phyloP scores from a whole-genome alignment of 176 grass and related monocot genomes.

The Rhynchospora tenuis region DNA sequence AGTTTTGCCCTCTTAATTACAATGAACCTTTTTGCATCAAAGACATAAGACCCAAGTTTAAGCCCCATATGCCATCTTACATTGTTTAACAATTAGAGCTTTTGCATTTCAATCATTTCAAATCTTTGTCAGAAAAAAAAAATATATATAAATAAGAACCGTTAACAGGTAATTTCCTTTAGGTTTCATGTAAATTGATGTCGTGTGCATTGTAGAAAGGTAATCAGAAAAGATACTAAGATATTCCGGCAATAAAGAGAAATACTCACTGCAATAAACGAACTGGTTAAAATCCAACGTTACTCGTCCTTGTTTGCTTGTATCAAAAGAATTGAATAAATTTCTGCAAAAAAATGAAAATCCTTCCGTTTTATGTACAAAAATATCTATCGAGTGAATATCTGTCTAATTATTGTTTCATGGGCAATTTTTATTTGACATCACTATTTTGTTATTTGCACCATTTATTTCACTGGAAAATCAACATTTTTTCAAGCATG shows the following conservation, averaged over 20 bases:
- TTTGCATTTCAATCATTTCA: not conserved
- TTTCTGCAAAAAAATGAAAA: slow-evolving; percentile 37
- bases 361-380: not conserved
- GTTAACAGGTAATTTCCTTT: not conserved
- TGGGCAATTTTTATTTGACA: slow-evolving; percentile 1
- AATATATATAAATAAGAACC: not conserved
- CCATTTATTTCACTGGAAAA: not conserved
- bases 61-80: not conserved
- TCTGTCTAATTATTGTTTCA: not conserved
- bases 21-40: not conserved
- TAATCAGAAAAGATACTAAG: not conserved
- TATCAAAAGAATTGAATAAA: slow-evolving; percentile 74
- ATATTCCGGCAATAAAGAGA: not conserved
- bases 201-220: not conserved
- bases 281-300: slow-evolving; percentile 89
- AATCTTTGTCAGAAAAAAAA: not conserved
- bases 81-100: not conserved
- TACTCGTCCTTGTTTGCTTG: slow-evolving; percentile 70
- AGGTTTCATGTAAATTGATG: not conserved
- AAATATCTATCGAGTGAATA: not conserved
- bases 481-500: not conserved
- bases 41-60: not conserved
- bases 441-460: not conserved
- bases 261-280: slow-evolving; percentile 73
- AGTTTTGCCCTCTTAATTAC: not conserved